These are phyloP conservation scores for Plasmodium coatneyi DNA, from an alignment of 169 alveolate species.

Conservation along the genomic window DNA sequence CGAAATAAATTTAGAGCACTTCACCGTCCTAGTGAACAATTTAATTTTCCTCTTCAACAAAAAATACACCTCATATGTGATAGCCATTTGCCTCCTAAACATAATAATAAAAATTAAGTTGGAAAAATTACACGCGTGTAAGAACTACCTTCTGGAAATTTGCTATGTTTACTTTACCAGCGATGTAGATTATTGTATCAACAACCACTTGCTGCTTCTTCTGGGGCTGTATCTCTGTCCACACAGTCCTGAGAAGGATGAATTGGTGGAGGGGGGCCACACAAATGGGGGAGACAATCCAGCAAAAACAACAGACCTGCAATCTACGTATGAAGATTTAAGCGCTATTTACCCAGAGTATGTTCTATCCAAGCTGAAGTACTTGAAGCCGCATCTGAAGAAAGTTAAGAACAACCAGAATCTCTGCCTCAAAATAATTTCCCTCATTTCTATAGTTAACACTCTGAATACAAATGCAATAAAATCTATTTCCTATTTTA, in stretches of 20 bases:
- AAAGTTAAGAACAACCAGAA: constrained; percentile 48
- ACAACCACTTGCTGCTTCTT: constrained; percentile 16
- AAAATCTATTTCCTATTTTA: constrained; percentile 36
- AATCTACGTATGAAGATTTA: neutral
- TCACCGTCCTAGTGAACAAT: constrained; percentile 30
- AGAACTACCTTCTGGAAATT: constrained; percentile 23
- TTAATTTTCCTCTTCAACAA: constrained; percentile 55
- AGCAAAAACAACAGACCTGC: neutral
- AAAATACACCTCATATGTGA: constrained; percentile 34
- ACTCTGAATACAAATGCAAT: neutral
- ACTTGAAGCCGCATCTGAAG: constrained; percentile 49
- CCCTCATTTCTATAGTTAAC: constrained; percentile 47
- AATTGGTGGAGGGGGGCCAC: neutral
- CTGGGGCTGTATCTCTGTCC: constrained; percentile 60
- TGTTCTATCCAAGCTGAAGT: constrained; percentile 25
- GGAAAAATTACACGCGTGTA: constrained; percentile 40
- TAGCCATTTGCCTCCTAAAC: constrained; percentile 38
- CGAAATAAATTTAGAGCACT: constrained; percentile 21
- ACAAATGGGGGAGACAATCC: neutral
- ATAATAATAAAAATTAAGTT: constrained; percentile 51
- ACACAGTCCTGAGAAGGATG: neutral
- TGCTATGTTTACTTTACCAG: constrained; percentile 1
- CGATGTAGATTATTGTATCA: constrained; percentile 40
- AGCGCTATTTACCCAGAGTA: constrained; percentile 16
- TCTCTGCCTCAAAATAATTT: constrained; percentile 48